Evolutionary conservation across 108 stramenopile genomes (phyloP).

Genomic region (Cafeteria roenbergensis): DNA sequence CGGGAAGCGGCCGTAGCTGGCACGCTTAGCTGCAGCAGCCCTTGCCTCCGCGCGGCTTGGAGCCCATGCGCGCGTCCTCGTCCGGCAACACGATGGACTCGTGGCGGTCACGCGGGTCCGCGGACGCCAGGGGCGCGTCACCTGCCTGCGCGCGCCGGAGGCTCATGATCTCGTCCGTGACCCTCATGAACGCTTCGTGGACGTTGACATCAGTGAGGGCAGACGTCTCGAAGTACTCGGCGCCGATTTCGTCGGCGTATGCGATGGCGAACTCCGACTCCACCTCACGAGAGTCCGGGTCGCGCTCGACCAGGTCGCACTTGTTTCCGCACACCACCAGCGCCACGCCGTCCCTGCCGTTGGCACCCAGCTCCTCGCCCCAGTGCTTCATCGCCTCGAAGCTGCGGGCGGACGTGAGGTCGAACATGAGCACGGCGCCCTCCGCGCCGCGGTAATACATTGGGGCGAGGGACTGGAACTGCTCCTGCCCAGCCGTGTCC

Average conservation of each 20-base stretch:
- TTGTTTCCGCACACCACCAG: constrained; percentile 92
- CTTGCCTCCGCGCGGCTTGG: too few species aligned
- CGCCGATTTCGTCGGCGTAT: constrained; percentile 10
- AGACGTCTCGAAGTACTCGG: constrained; percentile 11
- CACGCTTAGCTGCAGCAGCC: too few species aligned
- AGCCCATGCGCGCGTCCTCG: too few species aligned
- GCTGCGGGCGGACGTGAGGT: constrained; percentile 62
- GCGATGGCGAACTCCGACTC: constrained; percentile 33
- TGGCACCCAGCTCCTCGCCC: constrained; percentile 91
- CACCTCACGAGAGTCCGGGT: too few species aligned
- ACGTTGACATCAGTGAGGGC: constrained; percentile 14
- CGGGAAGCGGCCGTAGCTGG: too few species aligned
- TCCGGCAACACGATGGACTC: too few species aligned
- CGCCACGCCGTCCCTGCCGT: constrained; percentile 89
- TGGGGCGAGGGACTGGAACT: constrained; percentile 1
- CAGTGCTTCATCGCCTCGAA: constrained; percentile 86
- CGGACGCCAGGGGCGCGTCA: too few species aligned
- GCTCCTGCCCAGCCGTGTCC: constrained; percentile 40
- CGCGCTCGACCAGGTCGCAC: constrained; percentile 63
- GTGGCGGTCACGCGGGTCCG: too few species aligned
- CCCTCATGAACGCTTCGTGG: constrained; percentile 10
- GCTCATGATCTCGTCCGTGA: constrained; percentile 13
- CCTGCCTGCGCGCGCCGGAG: too few species aligned
- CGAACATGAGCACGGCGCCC: constrained; percentile 1
- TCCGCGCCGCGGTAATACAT: constrained; percentile 4